Percentiles rank a stretch among this genome's conserved stretches.
phyloP scores from a whole-genome alignment of 1,284 basidiomycete genomes.

The Quambalaria eucalypti region DNA sequence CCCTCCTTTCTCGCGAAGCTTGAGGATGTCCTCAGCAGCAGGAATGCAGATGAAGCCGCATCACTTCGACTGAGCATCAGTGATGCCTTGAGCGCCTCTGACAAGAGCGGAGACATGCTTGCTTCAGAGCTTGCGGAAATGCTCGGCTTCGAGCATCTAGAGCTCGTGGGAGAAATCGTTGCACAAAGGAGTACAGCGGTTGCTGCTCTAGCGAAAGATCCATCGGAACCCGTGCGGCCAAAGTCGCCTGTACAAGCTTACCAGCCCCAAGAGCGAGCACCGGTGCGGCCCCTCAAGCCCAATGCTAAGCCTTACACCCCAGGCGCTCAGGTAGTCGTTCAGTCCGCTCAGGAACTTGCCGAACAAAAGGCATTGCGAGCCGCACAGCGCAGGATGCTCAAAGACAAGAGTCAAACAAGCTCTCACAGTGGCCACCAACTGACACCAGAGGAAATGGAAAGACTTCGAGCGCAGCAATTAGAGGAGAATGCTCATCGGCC shows the following conservation, averaged over 20 bases:
- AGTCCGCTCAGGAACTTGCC: constrained; percentile 36
- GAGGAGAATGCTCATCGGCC: constrained; percentile 62
- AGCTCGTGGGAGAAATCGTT: constrained; percentile 45
- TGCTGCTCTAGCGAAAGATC: too few species aligned
- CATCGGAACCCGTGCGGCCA: too few species aligned
- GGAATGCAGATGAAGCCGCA: background rate
- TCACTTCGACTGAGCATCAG: background rate
- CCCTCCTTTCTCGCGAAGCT: background rate
- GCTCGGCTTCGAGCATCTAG: constrained; percentile 78
- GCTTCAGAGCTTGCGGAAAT: constrained; percentile 69
- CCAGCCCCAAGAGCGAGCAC: too few species aligned
- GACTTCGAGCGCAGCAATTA: constrained; percentile 61
- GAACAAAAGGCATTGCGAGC: constrained; percentile 26
- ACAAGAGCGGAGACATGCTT: constrained; percentile 55
- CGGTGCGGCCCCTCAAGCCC: background rate
- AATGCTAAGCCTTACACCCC: constrained; percentile 32
- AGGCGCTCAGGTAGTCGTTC: constrained; percentile 40
- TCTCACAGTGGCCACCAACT: constrained; percentile 7
- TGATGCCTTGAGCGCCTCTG: background rate
- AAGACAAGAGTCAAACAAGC: constrained; percentile 30
- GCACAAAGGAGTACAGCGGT: constrained; percentile 2
- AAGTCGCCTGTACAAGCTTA: too few species aligned
- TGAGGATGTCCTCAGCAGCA: background rate
- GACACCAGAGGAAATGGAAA: constrained; percentile 56
- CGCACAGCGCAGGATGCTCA: constrained; percentile 16